Evolutionary conservation across 805 yeast species (phyloP).

Genomic region (Pichia californica): DNA sequence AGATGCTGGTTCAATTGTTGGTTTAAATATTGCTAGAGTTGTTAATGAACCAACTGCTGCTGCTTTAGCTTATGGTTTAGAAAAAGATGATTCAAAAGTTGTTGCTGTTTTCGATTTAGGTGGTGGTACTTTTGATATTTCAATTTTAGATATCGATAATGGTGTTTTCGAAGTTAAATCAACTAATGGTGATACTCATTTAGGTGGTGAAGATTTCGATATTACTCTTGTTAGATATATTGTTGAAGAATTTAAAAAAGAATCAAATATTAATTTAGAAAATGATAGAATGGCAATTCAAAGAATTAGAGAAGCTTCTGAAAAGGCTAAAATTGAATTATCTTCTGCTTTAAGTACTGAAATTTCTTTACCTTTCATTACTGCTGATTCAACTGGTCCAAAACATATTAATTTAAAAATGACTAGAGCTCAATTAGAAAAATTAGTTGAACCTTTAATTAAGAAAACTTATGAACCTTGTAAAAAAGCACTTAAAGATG

Average conservation of each 20-base stretch:
- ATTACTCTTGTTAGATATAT: conserved; percentile 77
- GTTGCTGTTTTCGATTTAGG: conserved; percentile 97
- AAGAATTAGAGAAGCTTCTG: conserved; percentile 75
- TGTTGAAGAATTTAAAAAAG: conserved; percentile 47
- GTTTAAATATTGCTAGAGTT: conserved; percentile 82
- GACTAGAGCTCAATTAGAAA: conserved; percentile 64
- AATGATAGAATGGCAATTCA: conserved; percentile 55
- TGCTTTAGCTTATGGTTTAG: conserved; percentile 92
- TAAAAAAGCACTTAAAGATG: conserved; percentile 67
- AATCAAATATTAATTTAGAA: conserved; percentile 49
- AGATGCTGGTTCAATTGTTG: conserved; percentile 97
- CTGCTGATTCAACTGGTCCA: conserved; percentile 38
- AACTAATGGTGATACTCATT: conserved; percentile 92
- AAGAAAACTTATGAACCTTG: conserved; percentile 68
- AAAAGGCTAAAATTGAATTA: conserved; percentile 66
- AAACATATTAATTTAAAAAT: conserved; percentile 53
- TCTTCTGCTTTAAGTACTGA: conserved; percentile 58
- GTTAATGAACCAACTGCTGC: conserved; percentile 93
- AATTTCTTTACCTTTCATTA: conserved; percentile 64
- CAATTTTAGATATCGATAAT: conserved; percentile 92
- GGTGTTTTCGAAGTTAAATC: conserved; percentile 98
- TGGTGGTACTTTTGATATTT: conserved; percentile 98
- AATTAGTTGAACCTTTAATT: conserved; percentile 58
- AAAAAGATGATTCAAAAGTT: conserved; percentile 48
- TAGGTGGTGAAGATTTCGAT: conserved; percentile 92